phyloP scores from a whole-genome alignment of 805 yeast species.

The Cyberlindnera bimundalis region DNA sequence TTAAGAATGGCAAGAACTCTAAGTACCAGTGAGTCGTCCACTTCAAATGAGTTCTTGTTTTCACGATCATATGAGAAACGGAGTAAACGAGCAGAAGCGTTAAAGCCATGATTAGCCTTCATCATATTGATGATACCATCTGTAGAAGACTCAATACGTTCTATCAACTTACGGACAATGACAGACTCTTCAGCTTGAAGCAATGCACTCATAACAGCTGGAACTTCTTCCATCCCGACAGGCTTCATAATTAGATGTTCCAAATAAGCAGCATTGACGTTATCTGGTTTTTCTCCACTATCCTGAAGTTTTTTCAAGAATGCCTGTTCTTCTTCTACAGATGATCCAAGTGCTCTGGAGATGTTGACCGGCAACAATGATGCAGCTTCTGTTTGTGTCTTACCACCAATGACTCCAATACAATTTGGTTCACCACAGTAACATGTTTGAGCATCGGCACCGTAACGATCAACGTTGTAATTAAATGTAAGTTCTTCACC shows the following conservation, averaged over 20 bases:
- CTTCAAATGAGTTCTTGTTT: slow-evolving; percentile 11
- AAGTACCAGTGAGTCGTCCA: slow-evolving; percentile 39
- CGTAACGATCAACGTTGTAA: slow-evolving; percentile 94
- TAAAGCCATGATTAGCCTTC: slow-evolving; percentile 82
- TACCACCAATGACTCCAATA: slow-evolving; percentile 92
- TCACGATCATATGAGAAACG: slow-evolving; percentile 29
- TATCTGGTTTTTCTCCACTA: slow-evolving; percentile 45
- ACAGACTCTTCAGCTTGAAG: slow-evolving; percentile 70
- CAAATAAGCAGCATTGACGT: slow-evolving; percentile 63
- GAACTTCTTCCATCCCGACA: slow-evolving; percentile 56
- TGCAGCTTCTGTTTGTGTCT: slow-evolving; percentile 92
- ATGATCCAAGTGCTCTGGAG: slow-evolving; percentile 83
- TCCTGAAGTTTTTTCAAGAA: slow-evolving; percentile 63
- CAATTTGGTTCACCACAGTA: slow-evolving; percentile 93
- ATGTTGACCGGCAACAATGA: slow-evolving; percentile 76
- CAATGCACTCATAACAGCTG: slow-evolving; percentile 75
- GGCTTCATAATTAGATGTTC: slow-evolving; percentile 47
- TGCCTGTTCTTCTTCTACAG: slow-evolving; percentile 60
- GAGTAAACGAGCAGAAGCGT: slow-evolving; percentile 63
- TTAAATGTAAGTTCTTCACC: slow-evolving; percentile 87
- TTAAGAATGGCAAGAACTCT: slow-evolving; percentile 55
- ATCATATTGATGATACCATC: slow-evolving; percentile 52
- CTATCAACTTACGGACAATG: slow-evolving; percentile 62
- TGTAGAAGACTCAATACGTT: slow-evolving; percentile 59
- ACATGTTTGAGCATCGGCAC: slow-evolving; percentile 91